phyloP scores from a whole-genome alignment of 768 basidiomycete genomes.

The Cantharellus cinnabarinus region DNA sequence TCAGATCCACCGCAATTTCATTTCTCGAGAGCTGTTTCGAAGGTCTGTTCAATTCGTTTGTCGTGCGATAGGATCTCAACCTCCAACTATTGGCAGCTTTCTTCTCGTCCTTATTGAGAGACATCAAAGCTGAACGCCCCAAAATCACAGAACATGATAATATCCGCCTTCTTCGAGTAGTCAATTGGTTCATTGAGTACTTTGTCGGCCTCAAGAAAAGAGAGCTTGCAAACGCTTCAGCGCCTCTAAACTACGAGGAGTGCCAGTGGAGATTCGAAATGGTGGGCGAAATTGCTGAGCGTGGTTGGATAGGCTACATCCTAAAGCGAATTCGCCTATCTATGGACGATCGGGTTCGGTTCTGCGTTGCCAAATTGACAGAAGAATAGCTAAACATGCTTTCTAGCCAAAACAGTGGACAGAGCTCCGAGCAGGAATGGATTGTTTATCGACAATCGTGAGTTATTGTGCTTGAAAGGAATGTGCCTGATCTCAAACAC shows the following conservation, averaged over 20 bases:
- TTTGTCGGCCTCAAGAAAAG: slow-evolving; percentile 37
- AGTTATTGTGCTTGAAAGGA: slow-evolving; percentile 3
- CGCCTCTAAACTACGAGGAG: not conserved
- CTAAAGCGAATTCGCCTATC: slow-evolving; percentile 73
- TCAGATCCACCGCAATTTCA: slow-evolving; percentile 48
- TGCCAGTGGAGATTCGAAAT: slow-evolving; percentile 29
- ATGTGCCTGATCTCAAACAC: not conserved
- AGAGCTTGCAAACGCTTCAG: slow-evolving; percentile 10
- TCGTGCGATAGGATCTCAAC: not conserved
- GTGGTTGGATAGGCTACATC: slow-evolving; percentile 79
- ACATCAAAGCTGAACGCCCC: slow-evolving; percentile 78
- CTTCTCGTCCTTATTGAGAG: slow-evolving; percentile 64
- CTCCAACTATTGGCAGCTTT: slow-evolving; percentile 37
- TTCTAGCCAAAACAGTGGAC: slow-evolving; percentile 75
- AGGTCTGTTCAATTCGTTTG: slow-evolving; percentile 28
- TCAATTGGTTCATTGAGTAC: slow-evolving; percentile 85
- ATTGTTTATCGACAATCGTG: slow-evolving; percentile 76
- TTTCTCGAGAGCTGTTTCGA: slow-evolving; percentile 81
- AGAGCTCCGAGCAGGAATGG: slow-evolving; percentile 83
- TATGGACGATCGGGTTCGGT: slow-evolving; percentile 69
- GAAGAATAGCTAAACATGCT: slow-evolving; percentile 1
- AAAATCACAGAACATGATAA: slow-evolving; percentile 94
- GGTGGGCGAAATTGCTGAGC: slow-evolving; percentile 70
- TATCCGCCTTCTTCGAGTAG: slow-evolving; percentile 65
- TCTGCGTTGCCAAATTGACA: not conserved